Base-by-base conservation (phyloP, 2,329 filamentous ascomycete genomes). In the Fusarium nematophilum region DNA sequence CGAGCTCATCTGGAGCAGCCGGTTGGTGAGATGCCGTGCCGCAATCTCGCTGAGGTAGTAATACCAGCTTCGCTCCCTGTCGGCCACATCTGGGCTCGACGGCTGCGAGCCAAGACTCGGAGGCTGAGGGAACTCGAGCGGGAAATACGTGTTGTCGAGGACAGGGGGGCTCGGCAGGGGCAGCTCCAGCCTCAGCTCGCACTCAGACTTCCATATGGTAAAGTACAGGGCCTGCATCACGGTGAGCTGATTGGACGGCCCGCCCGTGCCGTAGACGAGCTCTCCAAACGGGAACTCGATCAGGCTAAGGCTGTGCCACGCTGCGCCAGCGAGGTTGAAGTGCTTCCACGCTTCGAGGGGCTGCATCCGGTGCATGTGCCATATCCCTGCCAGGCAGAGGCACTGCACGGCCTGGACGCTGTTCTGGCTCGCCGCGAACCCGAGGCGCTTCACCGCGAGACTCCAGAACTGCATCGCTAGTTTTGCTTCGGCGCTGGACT, bases 1-100 rank as follows among this genome's bases (percentile, higher is more conserved):
- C 15, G 18, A 23, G 13, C 18, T 15, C 10, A 34, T 23, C 18
- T 36, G 17, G 11, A 54, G 23, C 3, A 54, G 5, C 3, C 45
- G 37, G 17, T 54, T 54, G 37, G 50, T 50, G 17, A 54, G 37
- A 15, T 54, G 52, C 6, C 52, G 37, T n/a, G 52, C 52, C 3
- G 52, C 52, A 25, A 54, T 54, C 7, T 54, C 52, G 7, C 33
- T 33, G 2, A 54, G 52, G 33, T 50, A 54, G 37, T 54, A 54
- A 29, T 54, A 54, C 50, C 50, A 53, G 23, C 50, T 48, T 25
- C 61, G 43, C 31, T 46, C 43, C 6, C 18, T 36, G 11, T 36
- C 30, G 9, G 23, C 14, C 6, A 15, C 9, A 29, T 26, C 43
- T 5, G 14, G 10, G 21, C 17, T 15, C 7, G 14, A n/a, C 33